These are phyloP conservation scores for Dioscorea alata DNA, from an alignment of 106 monocot species.

Conservation along the genomic window DNA sequence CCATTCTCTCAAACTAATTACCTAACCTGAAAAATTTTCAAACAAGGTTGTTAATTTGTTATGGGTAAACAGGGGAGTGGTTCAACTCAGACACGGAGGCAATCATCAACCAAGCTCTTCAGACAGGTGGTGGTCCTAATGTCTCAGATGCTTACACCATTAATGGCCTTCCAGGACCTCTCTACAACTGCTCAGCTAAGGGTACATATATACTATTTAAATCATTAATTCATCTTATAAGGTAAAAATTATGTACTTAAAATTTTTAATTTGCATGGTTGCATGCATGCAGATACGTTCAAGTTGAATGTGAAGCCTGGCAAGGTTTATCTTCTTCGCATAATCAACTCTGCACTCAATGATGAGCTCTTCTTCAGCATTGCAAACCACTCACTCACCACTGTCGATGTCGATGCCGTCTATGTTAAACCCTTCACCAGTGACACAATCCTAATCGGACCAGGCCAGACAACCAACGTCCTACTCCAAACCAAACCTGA, in stretches of 20 bases:
- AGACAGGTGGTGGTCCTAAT: not conserved
- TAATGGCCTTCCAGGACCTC: too few species aligned
- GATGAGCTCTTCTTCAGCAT: conserved; percentile 45
- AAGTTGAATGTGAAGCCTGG: conserved; percentile 45
- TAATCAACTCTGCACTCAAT: conserved; percentile 52
- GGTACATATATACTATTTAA: not conserved
- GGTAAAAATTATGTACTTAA: too few species aligned
- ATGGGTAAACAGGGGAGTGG: too few species aligned
- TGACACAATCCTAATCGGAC: not conserved
- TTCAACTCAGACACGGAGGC: too few species aligned
- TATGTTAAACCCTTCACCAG: conserved; percentile 37
- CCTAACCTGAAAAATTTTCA: not conserved
- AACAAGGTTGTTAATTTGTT: too few species aligned
- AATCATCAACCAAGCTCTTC: too few species aligned
- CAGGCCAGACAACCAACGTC: conserved; percentile 9
- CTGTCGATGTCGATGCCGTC: conserved; percentile 29
- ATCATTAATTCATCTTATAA: not conserved
- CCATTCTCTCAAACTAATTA: not conserved
- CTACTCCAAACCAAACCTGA: conserved; percentile 4
- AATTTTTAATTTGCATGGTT: too few species aligned
- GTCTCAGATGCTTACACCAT: not conserved
- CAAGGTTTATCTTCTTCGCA: conserved; percentile 33
- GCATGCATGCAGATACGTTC: conserved; percentile 9
- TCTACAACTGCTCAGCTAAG: too few species aligned
- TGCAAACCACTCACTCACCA: conserved; percentile 38